These are phyloP conservation scores for Rhizoctonia solani DNA, from an alignment of 1,284 basidiomycete species.

Conservation along the genomic window DNA sequence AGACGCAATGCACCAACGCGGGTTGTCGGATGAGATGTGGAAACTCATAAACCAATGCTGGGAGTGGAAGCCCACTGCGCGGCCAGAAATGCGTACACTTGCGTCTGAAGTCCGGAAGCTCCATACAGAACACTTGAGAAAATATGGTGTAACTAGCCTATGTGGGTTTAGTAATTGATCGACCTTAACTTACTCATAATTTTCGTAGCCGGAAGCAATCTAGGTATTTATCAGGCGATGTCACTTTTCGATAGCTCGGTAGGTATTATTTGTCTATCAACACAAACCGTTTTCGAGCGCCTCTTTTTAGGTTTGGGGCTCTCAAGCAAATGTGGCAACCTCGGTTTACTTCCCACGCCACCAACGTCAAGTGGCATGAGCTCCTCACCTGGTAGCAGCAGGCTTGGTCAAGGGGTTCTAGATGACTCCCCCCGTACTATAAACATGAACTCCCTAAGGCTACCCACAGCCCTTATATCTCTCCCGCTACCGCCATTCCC, in stretches of 20 bases:
- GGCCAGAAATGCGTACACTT: neutral
- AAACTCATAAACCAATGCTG: conserved; percentile 3
- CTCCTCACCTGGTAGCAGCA: neutral
- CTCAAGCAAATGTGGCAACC: neutral
- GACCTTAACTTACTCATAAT: neutral
- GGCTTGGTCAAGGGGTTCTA: neutral
- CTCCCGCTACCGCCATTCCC: neutral
- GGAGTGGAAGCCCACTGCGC: neutral
- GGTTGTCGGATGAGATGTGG: conserved; percentile 16
- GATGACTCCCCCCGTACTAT: conserved; percentile 3
- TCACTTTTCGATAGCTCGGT: neutral
- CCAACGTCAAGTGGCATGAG: conserved; percentile 1
- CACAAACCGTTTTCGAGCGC: neutral
- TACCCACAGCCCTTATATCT: neutral
- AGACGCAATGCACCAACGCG: neutral
- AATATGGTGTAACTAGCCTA: neutral
- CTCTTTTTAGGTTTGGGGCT: neutral
- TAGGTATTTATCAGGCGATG: neutral
- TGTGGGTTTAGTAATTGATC: neutral
- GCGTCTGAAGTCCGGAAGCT: conserved; percentile 3
- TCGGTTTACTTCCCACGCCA: neutral
- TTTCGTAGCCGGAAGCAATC: neutral
- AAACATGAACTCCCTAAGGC: neutral
- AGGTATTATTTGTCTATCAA: neutral
- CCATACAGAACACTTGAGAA: conserved; percentile 8